These are phyloP conservation scores for Albugo laibachii DNA, from an alignment of 352 stramenopile genomes.

Conservation along the genomic window DNA sequence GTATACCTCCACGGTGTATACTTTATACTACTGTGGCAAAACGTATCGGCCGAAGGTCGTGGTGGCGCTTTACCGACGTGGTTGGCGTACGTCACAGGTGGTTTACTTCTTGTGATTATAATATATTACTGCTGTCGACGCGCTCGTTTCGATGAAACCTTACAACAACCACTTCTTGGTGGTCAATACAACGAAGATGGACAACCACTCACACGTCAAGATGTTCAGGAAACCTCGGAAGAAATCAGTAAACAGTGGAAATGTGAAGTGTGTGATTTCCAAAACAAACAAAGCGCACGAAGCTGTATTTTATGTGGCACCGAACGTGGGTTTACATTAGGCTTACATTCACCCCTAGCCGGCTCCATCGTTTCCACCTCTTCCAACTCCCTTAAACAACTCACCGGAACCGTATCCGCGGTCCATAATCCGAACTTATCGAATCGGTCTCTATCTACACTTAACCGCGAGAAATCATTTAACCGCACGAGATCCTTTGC, in stretches of 20 bases:
- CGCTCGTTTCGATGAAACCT: slow-evolving; percentile 68
- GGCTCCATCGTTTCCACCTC: not conserved
- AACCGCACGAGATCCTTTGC: slow-evolving; percentile 74
- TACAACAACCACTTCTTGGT: slow-evolving; percentile 64
- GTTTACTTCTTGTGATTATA: slow-evolving; percentile 69
- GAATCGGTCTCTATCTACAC: slow-evolving; percentile 4
- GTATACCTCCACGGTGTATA: too few species aligned
- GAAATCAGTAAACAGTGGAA: slow-evolving; percentile 71
- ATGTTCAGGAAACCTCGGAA: slow-evolving; percentile 69
- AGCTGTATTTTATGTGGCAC: slow-evolving; percentile 63
- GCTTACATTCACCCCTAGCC: slow-evolving; percentile 21
- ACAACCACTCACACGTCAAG: slow-evolving; percentile 67
- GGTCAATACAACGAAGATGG: slow-evolving; percentile 77
- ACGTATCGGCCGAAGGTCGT: too few species aligned
- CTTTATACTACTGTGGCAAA: too few species aligned
- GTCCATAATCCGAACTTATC: slow-evolving; percentile 1
- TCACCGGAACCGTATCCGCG: not conserved
- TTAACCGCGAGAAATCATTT: slow-evolving; percentile 33
- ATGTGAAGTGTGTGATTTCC: slow-evolving; percentile 76
- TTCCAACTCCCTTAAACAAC: not conserved
- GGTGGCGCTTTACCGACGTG: slow-evolving; percentile 40
- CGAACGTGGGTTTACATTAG: slow-evolving; percentile 59
- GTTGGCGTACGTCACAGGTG: slow-evolving; percentile 70
- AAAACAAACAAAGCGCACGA: slow-evolving; percentile 69
- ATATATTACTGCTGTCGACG: slow-evolving; percentile 78